A percentile compares a stretch with the other conserved stretches of the same genome.
phyloP scores from a whole-genome alignment of 2,329 filamentous ascomycete species.

The Nemania sp. region DNA sequence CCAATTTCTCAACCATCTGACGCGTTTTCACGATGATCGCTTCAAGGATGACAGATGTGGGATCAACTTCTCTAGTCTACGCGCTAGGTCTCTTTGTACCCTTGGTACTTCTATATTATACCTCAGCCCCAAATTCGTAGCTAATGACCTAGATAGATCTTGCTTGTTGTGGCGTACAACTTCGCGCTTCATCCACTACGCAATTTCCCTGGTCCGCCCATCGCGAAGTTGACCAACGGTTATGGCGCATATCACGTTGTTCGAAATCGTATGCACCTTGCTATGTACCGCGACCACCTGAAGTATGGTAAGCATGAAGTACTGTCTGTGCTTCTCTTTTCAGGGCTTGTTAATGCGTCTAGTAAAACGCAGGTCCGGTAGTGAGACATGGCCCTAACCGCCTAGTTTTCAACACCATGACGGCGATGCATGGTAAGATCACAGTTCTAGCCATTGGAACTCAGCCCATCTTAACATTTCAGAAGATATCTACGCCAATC shows the following conservation, averaged over 20 bases:
- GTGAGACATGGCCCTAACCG: neutral
- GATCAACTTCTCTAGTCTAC: no score
- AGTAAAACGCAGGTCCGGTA: neutral
- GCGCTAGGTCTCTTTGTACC: no score
- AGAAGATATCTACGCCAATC: neutral
- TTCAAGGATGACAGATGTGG: no score
- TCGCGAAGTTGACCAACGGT: neutral
- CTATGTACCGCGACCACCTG: neutral
- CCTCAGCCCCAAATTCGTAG: no score
- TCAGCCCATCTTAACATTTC: neutral
- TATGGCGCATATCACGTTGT: neutral
- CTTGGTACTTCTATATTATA: no score
- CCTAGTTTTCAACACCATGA: neutral
- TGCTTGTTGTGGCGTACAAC: neutral
- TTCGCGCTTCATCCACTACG: neutral
- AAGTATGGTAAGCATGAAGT: constrained; percentile 3
- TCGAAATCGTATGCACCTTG: neutral
- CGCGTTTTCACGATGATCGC: no score
- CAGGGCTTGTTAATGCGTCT: neutral
- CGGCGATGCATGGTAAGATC: neutral
- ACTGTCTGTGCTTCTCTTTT: neutral
- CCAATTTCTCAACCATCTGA: no score
- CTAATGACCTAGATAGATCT: neutral
- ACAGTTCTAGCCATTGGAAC: neutral
- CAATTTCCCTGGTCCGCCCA: neutral